phyloP scores from a whole-genome alignment of 768 basidiomycete genomes.

The Lactarius tabidus region DNA sequence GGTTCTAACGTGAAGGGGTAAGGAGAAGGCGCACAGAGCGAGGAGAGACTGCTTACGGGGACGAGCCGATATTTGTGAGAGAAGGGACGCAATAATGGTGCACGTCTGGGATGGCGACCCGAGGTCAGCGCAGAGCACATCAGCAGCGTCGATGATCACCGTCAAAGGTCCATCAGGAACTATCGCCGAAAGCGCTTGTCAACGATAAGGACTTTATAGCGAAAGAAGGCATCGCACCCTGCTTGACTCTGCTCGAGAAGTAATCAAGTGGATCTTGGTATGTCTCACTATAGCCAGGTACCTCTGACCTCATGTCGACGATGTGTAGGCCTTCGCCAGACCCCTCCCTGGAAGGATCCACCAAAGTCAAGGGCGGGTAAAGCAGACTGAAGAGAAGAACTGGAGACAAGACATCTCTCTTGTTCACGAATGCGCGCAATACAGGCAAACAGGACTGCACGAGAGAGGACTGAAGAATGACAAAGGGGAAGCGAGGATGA shows the following conservation, averaged over 20 bases:
- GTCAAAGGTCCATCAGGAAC: constrained; percentile 47
- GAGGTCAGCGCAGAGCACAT: constrained; percentile 58
- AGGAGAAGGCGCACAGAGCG: too few species aligned
- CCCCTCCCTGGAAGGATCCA: constrained; percentile 30
- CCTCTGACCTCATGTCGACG: constrained; percentile 46
- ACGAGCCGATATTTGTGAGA: constrained; percentile 42
- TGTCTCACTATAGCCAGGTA: constrained; percentile 51
- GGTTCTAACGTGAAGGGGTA: constrained; percentile 35
- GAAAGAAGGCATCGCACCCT: constrained; percentile 32
- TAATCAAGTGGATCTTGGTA: constrained; percentile 35
- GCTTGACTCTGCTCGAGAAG: constrained; percentile 39
- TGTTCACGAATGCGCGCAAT: constrained; percentile 37
- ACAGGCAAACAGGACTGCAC: constrained; percentile 57
- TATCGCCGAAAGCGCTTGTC: constrained; percentile 24
- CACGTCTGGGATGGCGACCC: constrained; percentile 52
- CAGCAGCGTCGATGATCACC: constrained; percentile 69
- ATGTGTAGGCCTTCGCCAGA: constrained; percentile 34
- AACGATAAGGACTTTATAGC: neutral
- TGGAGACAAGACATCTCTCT: constrained; percentile 26
- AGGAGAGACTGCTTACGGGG: constrained; percentile 41
- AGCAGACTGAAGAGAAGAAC: constrained; percentile 56
- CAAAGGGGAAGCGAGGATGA: constrained; percentile 39
- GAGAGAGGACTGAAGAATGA: constrained; percentile 56
- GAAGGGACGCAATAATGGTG: constrained; percentile 47
- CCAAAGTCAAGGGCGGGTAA: constrained; percentile 46